Base-by-base conservation (phyloP, 768 basidiomycete genomes). In the Boletus reticulatus region DNA sequence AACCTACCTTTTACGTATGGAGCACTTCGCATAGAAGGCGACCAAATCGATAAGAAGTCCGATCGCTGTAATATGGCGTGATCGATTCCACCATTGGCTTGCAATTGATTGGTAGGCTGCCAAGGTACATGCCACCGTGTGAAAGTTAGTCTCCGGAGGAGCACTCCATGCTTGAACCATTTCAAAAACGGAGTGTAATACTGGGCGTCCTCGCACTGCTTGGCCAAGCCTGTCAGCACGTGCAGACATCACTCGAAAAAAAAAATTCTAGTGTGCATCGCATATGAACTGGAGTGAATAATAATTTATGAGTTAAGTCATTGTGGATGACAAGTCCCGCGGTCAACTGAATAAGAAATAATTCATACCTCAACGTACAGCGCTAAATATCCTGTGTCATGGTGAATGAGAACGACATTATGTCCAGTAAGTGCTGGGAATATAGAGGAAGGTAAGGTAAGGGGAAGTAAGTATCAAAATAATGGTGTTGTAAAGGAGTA, bases 331-430 rank as follows among this genome's bases (percentile, higher is more conserved):
- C 34, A 19, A 39, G 11, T 20, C 38, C 24, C 14, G 4, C 20
- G 11, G 14, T 58, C 17, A 34, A 48, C 45, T 48, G 29, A 29
- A 29, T 8, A 16, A 7, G 24, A 38, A 46, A 42, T 22, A 14
- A 32, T 29, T 61, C 52, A 52, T 61, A 62, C 62, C 54, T 53
- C 45, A 17, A 50, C n/a, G 22, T 41, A 43, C 31, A 43, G 10
- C 9, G n/a, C 24, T 16, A 38, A 9, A 43, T 37, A 20, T 16
- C 27, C 17, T 14, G 16, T 46, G 34, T 27, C 22, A 42, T 24
- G 27, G 17, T 36, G 39, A 47, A 34, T 20, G 29, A 19, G 20
- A 53, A 53, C 17, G 22, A 20, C n/a, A 36, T 12, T 12, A 31
- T 48, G 11, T 24, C 22, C 16, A 6, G n/a, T 12, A 29, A 4